Conservation (phyloP, 1,284 basidiomycete species). For the Tilletia horrida region DNA sequence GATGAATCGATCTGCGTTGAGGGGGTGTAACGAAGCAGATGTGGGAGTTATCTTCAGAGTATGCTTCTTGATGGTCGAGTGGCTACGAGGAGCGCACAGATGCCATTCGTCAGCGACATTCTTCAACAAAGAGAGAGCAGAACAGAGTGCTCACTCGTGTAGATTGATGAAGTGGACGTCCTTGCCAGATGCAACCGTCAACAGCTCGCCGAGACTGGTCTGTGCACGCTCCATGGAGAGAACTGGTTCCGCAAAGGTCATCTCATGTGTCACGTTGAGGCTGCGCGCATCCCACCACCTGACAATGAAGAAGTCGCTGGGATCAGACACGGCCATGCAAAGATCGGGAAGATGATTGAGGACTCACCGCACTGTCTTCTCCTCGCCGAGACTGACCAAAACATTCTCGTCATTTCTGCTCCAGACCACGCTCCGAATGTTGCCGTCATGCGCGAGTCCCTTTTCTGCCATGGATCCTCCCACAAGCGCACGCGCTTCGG, state of each 20-base stretch:
- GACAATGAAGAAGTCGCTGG: background rate
- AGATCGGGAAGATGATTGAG: no score
- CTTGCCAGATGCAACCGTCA: conserved; percentile 86
- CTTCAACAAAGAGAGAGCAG: background rate
- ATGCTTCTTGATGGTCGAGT: conserved; percentile 34
- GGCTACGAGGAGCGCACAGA: conserved; percentile 61
- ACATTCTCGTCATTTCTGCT: conserved; percentile 68
- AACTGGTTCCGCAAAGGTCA: conserved; percentile 75
- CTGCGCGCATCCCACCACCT: conserved; percentile 97
- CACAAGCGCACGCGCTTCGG: conserved; percentile 74
- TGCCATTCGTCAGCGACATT: background rate
- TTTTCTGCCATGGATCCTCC: conserved; percentile 53
- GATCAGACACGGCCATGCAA: no score
- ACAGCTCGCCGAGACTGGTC: conserved; percentile 74
- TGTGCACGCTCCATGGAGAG: conserved; percentile 79
- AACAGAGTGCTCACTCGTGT: conserved; percentile 48
- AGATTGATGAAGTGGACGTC: conserved; percentile 74
- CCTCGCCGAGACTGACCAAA: conserved; percentile 85
- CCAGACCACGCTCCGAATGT: conserved; percentile 88
- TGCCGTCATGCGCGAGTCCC: conserved; percentile 69
- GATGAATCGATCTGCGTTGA: conserved; percentile 81
- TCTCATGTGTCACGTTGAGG: conserved; percentile 66
- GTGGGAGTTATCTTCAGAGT: conserved; percentile 64
- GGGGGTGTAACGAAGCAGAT: conserved; percentile 86
- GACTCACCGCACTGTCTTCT: conserved; percentile 78